A percentile compares a stretch with the other conserved stretches of the same genome.
phyloP scores from a whole-genome alignment of 192 early-diverging fungal species.

The Lobosporangium transversale region DNA sequence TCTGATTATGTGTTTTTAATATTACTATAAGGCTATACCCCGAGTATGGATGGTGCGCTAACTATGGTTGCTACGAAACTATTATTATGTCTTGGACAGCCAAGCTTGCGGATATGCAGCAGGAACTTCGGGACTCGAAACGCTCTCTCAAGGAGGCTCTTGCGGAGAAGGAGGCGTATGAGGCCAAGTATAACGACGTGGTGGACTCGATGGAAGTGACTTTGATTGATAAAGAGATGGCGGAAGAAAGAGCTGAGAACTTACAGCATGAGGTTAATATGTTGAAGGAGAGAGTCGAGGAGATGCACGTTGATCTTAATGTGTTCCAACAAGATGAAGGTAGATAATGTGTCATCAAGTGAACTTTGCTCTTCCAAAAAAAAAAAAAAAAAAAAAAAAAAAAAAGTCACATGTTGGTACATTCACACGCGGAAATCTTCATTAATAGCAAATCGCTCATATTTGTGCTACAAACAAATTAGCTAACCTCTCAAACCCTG shows the following conservation, averaged over 20 bases:
- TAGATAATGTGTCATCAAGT: constrained; percentile 13
- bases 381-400: constrained; percentile 20
- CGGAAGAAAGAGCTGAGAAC: constrained; percentile 84
- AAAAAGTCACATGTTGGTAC: constrained; percentile 27
- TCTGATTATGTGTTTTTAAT: not conserved
- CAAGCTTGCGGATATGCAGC: constrained; percentile 76
- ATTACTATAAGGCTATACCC: too few species aligned
- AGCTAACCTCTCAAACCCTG: constrained; percentile 51
- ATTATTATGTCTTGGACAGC: constrained; percentile 30
- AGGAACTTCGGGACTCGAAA: constrained; percentile 74
- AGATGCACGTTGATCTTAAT: constrained; percentile 76
- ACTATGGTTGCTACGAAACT: not conserved
- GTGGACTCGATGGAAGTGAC: constrained; percentile 86
- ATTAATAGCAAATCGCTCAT: too few species aligned
- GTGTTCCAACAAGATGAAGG: constrained; percentile 72
- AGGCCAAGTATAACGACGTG: constrained; percentile 76
- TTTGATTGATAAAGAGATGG: constrained; percentile 91
- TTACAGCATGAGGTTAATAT: constrained; percentile 75
- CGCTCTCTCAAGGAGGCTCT: constrained; percentile 63
- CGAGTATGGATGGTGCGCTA: too few species aligned
- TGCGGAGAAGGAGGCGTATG: constrained; percentile 72
- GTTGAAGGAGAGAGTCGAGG: constrained; percentile 84
- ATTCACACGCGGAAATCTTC: too few species aligned
- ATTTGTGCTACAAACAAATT: constrained; percentile 26
- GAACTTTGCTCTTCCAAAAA: not conserved